Evolutionary conservation across 768 basidiomycete species (phyloP).

Genomic region (Hirschioporus abietinus): DNA sequence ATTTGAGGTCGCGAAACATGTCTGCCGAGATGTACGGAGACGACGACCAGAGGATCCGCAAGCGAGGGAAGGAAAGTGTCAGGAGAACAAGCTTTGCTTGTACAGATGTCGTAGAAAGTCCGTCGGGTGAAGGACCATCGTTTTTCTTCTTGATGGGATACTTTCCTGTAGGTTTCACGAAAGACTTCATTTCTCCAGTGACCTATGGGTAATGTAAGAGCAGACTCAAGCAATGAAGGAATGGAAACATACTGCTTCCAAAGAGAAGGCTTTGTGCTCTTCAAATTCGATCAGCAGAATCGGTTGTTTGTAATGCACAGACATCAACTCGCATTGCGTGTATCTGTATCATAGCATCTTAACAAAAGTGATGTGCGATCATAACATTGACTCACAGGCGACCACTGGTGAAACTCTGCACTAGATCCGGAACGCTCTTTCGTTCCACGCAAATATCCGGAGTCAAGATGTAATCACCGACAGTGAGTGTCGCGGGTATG

Average conservation of each 20-base stretch:
- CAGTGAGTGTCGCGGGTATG: slow-evolving; percentile 87
- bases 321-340: slow-evolving; percentile 97
- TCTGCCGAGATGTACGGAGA: slow-evolving; percentile 89
- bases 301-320: slow-evolving; percentile 90
- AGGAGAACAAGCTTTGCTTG: slow-evolving; percentile 93
- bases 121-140: slow-evolving; percentile 18
- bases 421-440: slow-evolving; percentile 89
- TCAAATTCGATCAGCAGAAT: slow-evolving; percentile 95
- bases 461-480: slow-evolving; percentile 93
- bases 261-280: slow-evolving; percentile 90
- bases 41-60: slow-evolving; percentile 96
- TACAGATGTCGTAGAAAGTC: slow-evolving; percentile 47
- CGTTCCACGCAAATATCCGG: slow-evolving; percentile 96
- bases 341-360: slow-evolving; percentile 47
- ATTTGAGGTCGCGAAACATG: slow-evolving; percentile 90
- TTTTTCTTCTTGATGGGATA: slow-evolving; percentile 50
- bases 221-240: slow-evolving; percentile 3
- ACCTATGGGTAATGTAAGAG: slow-evolving; percentile 32
- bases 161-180: slow-evolving; percentile 54
- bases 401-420: slow-evolving; percentile 92
- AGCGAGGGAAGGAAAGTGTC: slow-evolving; percentile 81
- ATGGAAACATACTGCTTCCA: slow-evolving; percentile 50
- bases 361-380: slow-evolving; percentile 6
- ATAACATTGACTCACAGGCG: slow-evolving; percentile 62
- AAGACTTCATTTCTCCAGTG: slow-evolving; percentile 62